Base-by-base conservation (phyloP, 2,329 filamentous ascomycete genomes). In the Aspergillus sp. region DNA sequence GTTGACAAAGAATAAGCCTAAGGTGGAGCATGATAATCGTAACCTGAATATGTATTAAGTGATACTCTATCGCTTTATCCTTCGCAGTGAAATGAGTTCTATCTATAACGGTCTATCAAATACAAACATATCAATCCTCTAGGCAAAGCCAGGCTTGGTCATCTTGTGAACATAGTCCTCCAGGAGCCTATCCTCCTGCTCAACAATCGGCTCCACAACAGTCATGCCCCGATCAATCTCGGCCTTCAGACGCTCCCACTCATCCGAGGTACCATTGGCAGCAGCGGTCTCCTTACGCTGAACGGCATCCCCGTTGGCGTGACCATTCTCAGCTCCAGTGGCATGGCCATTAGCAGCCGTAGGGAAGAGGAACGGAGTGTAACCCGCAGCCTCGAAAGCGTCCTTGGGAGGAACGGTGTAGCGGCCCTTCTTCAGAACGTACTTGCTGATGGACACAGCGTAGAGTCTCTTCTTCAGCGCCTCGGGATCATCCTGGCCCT, bases 371-470 rank as follows among this genome's bases (percentile, higher is more conserved):
- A 83, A 79, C 0, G 93, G 93, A 51, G 97, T 79, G 74, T 97
- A 79, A 0, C 87, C 86, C 39, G 88, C 88, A 30, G 88, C 85
- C 49, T 85, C 81, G 19, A 97, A 82, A 2, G 92, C 81, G 41
- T 89, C 81, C 63, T 91, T 88, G 0, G 93, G 92, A 67, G 93
- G 88, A 6, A 97, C 86, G 0, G 93, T 97, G 68, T 92, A 82
- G 25, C 92, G 82, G 1, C 89, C 90, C 55, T 91, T 81, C 80
- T 92, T 92, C 73, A 91, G 87, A 48, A 92, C 90, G 73, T 92
- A 92, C 78, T 91, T 91, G 78, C 84, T 87, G 52, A 92, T 77
- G 1, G 87, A 87, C 0, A 88, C 87, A 1, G 90, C 90, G 65
- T 88, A 83, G 36, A 92, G 82, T 65, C 85, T 85, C 76, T 84